Evolutionary conservation across 228 moss, liverwort and hornwort genomes (phyloP), one percentile per base, ranked within the genome.

Genomic region (Sphagnum magellanicum): DNA sequence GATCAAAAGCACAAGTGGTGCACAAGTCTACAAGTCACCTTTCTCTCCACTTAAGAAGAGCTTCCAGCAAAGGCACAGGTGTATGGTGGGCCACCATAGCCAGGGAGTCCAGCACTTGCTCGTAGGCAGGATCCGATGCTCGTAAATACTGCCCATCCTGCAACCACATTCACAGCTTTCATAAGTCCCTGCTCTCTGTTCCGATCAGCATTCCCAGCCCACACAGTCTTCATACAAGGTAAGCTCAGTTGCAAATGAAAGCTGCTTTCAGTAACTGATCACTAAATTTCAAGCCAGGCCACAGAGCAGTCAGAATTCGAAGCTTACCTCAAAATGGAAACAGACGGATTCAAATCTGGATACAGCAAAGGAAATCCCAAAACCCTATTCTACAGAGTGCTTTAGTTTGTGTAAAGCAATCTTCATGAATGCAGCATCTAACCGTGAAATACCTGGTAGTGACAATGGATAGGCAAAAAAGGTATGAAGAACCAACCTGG

Each of bases 91-190:
- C 98, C 81, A 98, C 98, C 98, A 98, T 93, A 60, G 93, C 93
- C 73, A 98, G 73, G 50, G 94, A 93, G 77, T 98, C 98, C 73
- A 98, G 82, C n/a, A 94, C 98, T 81, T 98, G 98, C 77, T 98
- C 98, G 77, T 94, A 98, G 8, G 93, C 87, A 80, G 98, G 98
- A 86, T 98, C 98, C 63, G 92, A 83, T 57, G 87, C 94, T 77
- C 98, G 98, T 74, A 98, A 63, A 82, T 98, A 98, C 80, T 98
- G 94, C 58, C 94, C 94, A 89, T 98, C 98, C 98, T 98, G 92
- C 70, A 73, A 16, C 46, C 63, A 64, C 46, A 6, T 52, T 53
- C 7, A 4, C 52, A 4, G 15, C 16, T 68, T 52, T 32, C 5
- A 64, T 64, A 16, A 64, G 48, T 47, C 10, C 48, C 12, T 64